phyloP scores from a whole-genome alignment of 768 basidiomycete genomes.

The Imleria badia region DNA sequence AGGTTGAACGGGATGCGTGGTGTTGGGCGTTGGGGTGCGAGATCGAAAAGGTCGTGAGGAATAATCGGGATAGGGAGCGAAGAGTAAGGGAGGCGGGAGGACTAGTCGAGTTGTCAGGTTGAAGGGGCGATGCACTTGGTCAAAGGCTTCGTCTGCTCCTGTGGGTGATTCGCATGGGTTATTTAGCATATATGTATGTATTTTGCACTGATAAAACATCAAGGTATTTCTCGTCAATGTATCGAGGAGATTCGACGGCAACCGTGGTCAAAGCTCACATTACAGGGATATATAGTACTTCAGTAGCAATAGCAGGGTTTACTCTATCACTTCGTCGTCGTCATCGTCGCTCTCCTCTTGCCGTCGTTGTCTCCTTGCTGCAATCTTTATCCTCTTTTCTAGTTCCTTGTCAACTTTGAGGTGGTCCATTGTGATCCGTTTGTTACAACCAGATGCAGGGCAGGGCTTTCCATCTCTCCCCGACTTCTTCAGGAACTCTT shows the following conservation, averaged over 20 bases:
- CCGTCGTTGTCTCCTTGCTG: conserved; percentile 50
- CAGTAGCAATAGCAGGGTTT: background rate
- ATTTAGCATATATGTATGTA: background rate
- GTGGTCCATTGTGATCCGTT: conserved; percentile 49
- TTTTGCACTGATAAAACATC: background rate
- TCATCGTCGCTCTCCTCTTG: conserved; percentile 34
- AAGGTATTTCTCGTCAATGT: background rate
- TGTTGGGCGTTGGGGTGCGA: conserved; percentile 91
- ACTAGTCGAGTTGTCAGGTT: conserved; percentile 37
- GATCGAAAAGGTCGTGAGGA: conserved; percentile 77
- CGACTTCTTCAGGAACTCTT: conserved; percentile 51
- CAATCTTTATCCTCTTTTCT: conserved; percentile 60
- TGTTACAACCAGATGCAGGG: conserved; percentile 72
- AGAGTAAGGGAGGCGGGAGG: conserved; percentile 64
- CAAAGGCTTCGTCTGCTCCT: background rate
- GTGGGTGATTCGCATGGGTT: background rate
- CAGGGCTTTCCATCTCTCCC: conserved; percentile 46
- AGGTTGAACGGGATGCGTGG: conserved; percentile 91
- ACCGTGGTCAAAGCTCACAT: conserved; percentile 1
- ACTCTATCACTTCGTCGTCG: conserved; percentile 60
- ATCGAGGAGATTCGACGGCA: background rate
- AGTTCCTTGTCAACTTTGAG: conserved; percentile 57
- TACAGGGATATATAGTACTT: conserved; percentile 8
- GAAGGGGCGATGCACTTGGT: conserved; percentile 2
- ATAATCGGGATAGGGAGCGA: conserved; percentile 61